A percentile compares a stretch with the other conserved stretches of the same genome.
Conservation (phyloP, 345 rosid genomes). For the Eucalyptus marginata region DNA sequence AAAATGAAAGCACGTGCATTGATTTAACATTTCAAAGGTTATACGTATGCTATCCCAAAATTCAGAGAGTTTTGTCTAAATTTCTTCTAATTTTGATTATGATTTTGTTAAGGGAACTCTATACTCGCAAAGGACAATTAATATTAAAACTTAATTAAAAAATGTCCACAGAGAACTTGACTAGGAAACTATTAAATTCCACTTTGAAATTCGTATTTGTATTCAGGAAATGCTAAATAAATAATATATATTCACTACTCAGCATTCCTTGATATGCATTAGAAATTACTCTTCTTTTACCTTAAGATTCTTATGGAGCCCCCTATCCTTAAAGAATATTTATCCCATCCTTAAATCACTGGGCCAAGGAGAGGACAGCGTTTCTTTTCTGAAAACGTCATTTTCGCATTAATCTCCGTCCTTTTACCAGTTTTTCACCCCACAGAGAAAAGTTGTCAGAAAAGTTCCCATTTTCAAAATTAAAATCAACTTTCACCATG, state of each 20-base stretch:
- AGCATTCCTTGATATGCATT: not conserved
- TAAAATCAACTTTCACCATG: fast-evolving
- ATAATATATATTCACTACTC: not conserved
- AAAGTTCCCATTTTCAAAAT: not conserved
- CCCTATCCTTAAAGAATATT: not conserved
- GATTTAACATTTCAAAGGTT: not conserved
- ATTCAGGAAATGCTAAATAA: not conserved
- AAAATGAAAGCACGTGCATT: not conserved
- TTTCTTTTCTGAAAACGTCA: not conserved
- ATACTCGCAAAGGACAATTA: not conserved
- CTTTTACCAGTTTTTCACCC: not conserved
- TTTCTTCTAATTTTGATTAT: not conserved
- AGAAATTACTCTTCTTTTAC: not conserved
- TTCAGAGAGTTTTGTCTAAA: not conserved
- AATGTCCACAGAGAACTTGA: not conserved
- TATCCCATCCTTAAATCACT: not conserved
- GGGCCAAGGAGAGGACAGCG: not conserved
- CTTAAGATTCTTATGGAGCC: too few species aligned
- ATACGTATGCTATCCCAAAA: not conserved
- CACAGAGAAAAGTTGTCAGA: not conserved
- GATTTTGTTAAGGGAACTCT: not conserved
- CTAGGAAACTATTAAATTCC: not conserved
- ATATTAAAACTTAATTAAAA: not conserved
- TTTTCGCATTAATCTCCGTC: not conserved
- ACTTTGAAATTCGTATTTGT: not conserved